These are phyloP conservation scores for Didymella glomerata DNA, from an alignment of 2,329 filamentous ascomycete species.

Conservation along the genomic window DNA sequence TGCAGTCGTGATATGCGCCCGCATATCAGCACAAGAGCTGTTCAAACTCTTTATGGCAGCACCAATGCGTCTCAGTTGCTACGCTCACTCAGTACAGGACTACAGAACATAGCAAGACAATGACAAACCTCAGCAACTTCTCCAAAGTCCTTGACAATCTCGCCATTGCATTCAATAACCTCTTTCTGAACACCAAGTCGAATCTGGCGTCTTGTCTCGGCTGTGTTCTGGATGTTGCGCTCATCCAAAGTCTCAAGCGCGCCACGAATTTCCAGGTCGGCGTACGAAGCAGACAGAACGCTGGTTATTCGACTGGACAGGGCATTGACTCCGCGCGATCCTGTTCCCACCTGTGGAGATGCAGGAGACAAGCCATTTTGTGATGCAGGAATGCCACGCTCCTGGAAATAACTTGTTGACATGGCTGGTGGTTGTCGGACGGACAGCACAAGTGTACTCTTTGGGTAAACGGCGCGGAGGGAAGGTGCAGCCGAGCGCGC, in stretches of 20 bases:
- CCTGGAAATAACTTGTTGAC: conserved; percentile 45
- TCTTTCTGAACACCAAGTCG: conserved; percentile 88
- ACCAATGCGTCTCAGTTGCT: conserved; percentile 90
- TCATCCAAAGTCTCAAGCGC: conserved; percentile 80
- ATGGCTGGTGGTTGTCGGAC: conserved; percentile 29
- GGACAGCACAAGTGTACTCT: conserved; percentile 25
- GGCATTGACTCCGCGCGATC: conserved; percentile 63
- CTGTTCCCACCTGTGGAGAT: conserved; percentile 32
- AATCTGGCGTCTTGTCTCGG: conserved; percentile 79
- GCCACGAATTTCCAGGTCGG: conserved; percentile 89
- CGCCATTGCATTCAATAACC: conserved; percentile 89
- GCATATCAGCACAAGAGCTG: conserved; percentile 80
- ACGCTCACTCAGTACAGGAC: conserved; percentile 36
- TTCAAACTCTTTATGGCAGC: conserved; percentile 80
- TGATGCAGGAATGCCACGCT: conserved; percentile 37
- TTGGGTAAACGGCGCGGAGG: conserved; percentile 18
- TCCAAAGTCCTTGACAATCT: conserved; percentile 87
- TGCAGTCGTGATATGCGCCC: conserved; percentile 76
- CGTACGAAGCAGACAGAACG: conserved; percentile 90
- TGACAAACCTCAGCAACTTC: conserved; percentile 78
- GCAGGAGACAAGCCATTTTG: conserved; percentile 42
- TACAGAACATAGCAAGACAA: background rate
- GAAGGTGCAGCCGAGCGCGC: conserved; percentile 33
- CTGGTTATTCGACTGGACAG: conserved; percentile 82
- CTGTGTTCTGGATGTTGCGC: conserved; percentile 74